Evolutionary conservation across 1,139 yeast species (phyloP).

Genomic region (Magnusiomyces ingens): DNA sequence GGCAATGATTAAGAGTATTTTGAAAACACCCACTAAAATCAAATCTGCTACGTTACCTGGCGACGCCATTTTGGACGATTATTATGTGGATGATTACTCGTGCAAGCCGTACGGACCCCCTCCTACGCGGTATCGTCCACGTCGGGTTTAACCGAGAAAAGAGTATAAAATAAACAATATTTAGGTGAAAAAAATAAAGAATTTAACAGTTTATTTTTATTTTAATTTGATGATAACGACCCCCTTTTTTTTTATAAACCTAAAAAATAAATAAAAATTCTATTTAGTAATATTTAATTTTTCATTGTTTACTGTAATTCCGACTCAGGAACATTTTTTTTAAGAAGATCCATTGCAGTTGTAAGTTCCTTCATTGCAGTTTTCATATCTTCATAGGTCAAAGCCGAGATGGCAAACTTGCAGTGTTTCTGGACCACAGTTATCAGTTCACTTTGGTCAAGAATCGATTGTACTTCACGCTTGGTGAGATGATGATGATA

Average conservation of each 20-base stretch:
- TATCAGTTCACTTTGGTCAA: constrained; percentile 55
- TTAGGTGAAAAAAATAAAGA: no score
- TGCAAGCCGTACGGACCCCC: constrained; percentile 31
- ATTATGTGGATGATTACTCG: constrained; percentile 24
- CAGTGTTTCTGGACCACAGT: constrained; percentile 77
- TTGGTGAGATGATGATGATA: constrained; percentile 32
- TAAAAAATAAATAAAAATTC: no score
- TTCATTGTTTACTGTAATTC: not conserved
- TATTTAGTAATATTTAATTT: no score
- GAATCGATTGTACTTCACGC: constrained; percentile 44
- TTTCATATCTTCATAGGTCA: constrained; percentile 78
- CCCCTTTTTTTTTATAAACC: no score
- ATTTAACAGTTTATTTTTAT: no score
- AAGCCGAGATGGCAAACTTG: constrained; percentile 86
- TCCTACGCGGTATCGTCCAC: constrained; percentile 28
- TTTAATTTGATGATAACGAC: no score
- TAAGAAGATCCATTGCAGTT: constrained; percentile 46
- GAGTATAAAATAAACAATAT: no score
- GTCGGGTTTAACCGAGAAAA: constrained; percentile 17
- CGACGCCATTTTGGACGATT: not conserved
- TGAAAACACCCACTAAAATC: not conserved
- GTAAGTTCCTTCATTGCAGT: constrained; percentile 77
- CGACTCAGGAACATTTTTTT: constrained; percentile 5
- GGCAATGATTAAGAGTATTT: not conserved
- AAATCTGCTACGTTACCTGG: no score